Percentiles rank a stretch among this genome's conserved stretches.
Evolutionary conservation across 192 early-diverging fungal genomes (phyloP).

Genomic region (Backusella mclennaniae): DNA sequence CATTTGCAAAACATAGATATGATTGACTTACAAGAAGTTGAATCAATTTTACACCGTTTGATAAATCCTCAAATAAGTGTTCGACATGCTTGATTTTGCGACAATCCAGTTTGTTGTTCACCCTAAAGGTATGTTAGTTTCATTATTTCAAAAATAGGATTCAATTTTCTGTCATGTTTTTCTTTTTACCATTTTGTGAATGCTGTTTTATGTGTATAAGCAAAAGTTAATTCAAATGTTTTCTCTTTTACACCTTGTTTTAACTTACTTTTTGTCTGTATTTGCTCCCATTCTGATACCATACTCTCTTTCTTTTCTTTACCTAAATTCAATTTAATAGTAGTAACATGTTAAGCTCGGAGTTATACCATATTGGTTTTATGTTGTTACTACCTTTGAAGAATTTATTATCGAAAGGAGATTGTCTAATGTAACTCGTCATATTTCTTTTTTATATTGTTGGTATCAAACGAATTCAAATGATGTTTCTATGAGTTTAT

Average conservation of each 20-base stretch:
- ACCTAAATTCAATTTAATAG: neutral
- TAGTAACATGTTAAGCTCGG: neutral
- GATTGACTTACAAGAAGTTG: slow-evolving; percentile 52
- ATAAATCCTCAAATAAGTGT: slow-evolving; percentile 40
- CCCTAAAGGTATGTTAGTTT: slow-evolving; percentile 42
- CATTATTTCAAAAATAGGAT: neutral
- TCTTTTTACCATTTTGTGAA: slow-evolving; percentile 77
- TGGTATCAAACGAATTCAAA: neutral
- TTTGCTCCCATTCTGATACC: slow-evolving; percentile 82
- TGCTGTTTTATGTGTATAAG: slow-evolving; percentile 42
- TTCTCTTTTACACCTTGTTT: neutral
- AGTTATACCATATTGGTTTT: neutral
- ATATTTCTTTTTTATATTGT: neutral
- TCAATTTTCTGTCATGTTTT: neutral
- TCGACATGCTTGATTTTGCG: slow-evolving; percentile 45
- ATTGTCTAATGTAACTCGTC: neutral
- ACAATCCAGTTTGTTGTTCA: slow-evolving; percentile 72
- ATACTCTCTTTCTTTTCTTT: slow-evolving; percentile 47
- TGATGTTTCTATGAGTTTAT: neutral
- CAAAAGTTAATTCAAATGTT: neutral
- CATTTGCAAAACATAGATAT: slow-evolving; percentile 2
- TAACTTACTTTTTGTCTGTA: slow-evolving; percentile 89
- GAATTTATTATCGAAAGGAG: neutral
- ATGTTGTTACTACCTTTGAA: neutral
- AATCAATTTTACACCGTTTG: slow-evolving; percentile 56